Percentiles rank a stretch among this genome's conserved stretches.
phyloP scores from a whole-genome alignment of 495 filamentous ascomycete genomes.

The Neurospora sp. region DNA sequence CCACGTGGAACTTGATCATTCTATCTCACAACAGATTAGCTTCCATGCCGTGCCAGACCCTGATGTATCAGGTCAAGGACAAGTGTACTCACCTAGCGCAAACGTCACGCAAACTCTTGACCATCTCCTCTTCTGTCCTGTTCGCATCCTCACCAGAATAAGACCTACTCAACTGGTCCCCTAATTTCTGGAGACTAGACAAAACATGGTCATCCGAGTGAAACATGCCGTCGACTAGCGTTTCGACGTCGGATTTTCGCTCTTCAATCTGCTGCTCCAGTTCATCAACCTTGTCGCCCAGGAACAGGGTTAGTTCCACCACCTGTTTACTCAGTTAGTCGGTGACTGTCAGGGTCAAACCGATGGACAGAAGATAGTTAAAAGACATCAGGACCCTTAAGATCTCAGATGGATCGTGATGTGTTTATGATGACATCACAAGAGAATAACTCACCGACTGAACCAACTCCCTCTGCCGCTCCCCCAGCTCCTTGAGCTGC shows the following conservation, averaged over 20 bases:
- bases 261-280: conserved; percentile 27
- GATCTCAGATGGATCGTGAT: background rate
- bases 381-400: background rate
- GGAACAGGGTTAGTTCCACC: conserved; percentile 28
- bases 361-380: background rate
- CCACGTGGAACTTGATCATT: conserved; percentile 39
- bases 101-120: conserved; percentile 30
- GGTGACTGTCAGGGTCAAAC: background rate
- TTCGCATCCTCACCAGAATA: conserved; percentile 19
- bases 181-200: conserved; percentile 38
- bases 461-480: conserved; percentile 21
- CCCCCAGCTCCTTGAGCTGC: conserved; percentile 22
- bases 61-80: background rate
- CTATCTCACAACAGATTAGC: conserved; percentile 6
- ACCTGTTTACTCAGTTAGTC: conserved; percentile 16
- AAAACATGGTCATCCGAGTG: conserved; percentile 38
- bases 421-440: background rate
- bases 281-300: conserved; percentile 29
- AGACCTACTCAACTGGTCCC: conserved; percentile 25
- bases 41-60: background rate
- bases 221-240: conserved; percentile 28
- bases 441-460: conserved; percentile 15
- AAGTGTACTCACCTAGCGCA: conserved; percentile 23
- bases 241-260: conserved; percentile 14
- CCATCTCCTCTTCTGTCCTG: conserved; percentile 25